Evolutionary conservation across 768 basidiomycete species (phyloP), one percentile per base, ranked within the genome.

Genomic region (Russula foetens): DNA sequence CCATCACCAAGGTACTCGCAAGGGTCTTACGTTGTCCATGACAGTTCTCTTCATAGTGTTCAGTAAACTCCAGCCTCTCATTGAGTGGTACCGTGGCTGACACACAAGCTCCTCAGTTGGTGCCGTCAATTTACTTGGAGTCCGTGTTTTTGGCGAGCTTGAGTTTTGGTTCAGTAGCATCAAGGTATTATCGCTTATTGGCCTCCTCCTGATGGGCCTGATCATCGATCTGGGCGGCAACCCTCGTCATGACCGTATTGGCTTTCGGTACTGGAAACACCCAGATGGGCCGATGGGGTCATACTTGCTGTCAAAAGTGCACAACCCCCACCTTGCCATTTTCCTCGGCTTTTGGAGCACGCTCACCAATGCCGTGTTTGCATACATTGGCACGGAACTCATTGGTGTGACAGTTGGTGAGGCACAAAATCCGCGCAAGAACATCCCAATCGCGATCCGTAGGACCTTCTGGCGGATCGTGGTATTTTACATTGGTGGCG

Each of bases 321-420:
- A 82, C 65, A 73, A 81, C 60, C 71, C 75, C 5, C 71, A 73
- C 74, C 48, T 67, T 63, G 43, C 73, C 80, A 65, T 81, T 82
- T 82, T 88, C 76, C 75, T 84, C 23, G 86, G 84, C 12, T 86
- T 90, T 69, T 90, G 86, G 82, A 76, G 81, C 17, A 84, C 84
- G 4, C 71, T 89, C 47, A 84, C 24, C 49, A 90, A 85, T 63
- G 85, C 83, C 24, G 74, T 85, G 9, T 88, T 88, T 71, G 82
- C 84, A 8, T 83, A 79, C 67, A 80, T 82, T 54, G 85, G 87
- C 31, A 92, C 88, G 23, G 88, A 92, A 71, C 76, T 89, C 19
- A 83, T 92, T 60, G 88, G 88, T 68, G 82, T 88, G 59, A 75
- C 75, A 28, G 81, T 75, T 26, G 46, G 46, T 17, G 46, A 83